phyloP scores from a whole-genome alignment of 768 basidiomycete genomes.

The Russula brevipes region DNA sequence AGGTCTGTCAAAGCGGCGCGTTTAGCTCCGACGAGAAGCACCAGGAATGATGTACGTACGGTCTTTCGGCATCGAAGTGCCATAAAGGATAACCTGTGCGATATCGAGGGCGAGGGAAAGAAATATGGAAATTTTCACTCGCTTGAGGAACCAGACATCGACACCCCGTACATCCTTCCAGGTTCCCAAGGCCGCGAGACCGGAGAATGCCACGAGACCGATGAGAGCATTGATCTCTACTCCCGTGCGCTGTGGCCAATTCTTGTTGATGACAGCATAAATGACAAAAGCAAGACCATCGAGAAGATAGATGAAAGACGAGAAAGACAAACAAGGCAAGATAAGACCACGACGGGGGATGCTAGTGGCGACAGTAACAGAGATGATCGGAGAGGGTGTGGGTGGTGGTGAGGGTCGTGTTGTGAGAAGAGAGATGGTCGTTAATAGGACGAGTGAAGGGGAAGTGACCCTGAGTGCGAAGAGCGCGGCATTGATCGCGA shows the following conservation, averaged over 20 bases:
- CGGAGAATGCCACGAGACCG: slow-evolving; percentile 65
- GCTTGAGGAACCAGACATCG: slow-evolving; percentile 58
- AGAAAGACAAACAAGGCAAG: slow-evolving; percentile 61
- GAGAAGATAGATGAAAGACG: slow-evolving; percentile 66
- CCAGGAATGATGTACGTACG: slow-evolving; percentile 19
- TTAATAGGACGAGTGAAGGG: slow-evolving; percentile 58
- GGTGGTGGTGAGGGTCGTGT: slow-evolving; percentile 42
- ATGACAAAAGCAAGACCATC: slow-evolving; percentile 73
- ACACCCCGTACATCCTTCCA: slow-evolving; percentile 75
- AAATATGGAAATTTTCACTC: slow-evolving; percentile 51
- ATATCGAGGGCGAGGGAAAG: slow-evolving; percentile 56
- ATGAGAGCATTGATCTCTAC: slow-evolving; percentile 62
- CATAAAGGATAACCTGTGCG: slow-evolving; percentile 51
- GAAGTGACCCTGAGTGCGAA: slow-evolving; percentile 60
- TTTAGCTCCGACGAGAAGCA: background rate
- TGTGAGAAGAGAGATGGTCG: slow-evolving; percentile 55
- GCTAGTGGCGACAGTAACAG: slow-evolving; percentile 67
- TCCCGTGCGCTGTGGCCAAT: slow-evolving; percentile 60
- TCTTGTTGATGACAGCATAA: slow-evolving; percentile 55
- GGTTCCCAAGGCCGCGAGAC: slow-evolving; percentile 67
- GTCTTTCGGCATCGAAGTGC: slow-evolving; percentile 36
- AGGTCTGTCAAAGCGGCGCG: slow-evolving; percentile 9
- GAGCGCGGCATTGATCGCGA: slow-evolving; percentile 36
- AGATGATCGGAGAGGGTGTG: slow-evolving; percentile 60
- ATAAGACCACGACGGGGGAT: slow-evolving; percentile 75